Evolutionary conservation across 208 protist species (phyloP).

Genomic region (Trichomonas gallinae): DNA sequence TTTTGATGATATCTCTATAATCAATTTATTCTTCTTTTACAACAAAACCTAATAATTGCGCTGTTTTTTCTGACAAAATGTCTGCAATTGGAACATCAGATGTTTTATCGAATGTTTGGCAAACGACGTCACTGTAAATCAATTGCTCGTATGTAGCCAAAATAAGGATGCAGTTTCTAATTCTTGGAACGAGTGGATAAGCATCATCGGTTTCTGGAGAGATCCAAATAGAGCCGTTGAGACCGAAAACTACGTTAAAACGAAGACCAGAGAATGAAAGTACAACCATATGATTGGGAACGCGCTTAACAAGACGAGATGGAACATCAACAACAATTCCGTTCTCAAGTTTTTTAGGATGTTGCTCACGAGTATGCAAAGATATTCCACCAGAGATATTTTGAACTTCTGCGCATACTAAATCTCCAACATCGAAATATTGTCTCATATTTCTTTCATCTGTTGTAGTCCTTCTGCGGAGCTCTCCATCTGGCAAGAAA

Average conservation of each 20-base stretch:
- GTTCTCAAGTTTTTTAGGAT: neutral
- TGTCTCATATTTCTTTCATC: slow-evolving; percentile 22
- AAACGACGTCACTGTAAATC: neutral
- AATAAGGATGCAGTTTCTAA: neutral
- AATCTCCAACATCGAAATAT: slow-evolving; percentile 19
- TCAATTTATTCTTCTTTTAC: neutral
- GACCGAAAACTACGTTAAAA: neutral
- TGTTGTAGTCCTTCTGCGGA: neutral
- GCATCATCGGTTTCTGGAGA: neutral
- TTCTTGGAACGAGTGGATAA: neutral
- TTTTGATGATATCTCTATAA: neutral
- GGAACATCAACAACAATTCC: neutral
- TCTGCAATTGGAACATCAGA: neutral
- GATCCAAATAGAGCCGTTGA: neutral
- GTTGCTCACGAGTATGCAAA: neutral
- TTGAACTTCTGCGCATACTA: slow-evolving; percentile 18
- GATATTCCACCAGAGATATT: neutral
- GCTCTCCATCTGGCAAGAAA: neutral
- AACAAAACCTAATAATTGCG: neutral
- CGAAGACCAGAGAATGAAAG: neutral
- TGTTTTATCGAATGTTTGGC: neutral
- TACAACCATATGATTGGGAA: neutral
- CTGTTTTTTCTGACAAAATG: neutral
- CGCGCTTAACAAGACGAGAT: neutral
- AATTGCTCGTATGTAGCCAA: neutral